Evolutionary conservation across 768 basidiomycete genomes (phyloP).

Genomic region (Russula vinacea): DNA sequence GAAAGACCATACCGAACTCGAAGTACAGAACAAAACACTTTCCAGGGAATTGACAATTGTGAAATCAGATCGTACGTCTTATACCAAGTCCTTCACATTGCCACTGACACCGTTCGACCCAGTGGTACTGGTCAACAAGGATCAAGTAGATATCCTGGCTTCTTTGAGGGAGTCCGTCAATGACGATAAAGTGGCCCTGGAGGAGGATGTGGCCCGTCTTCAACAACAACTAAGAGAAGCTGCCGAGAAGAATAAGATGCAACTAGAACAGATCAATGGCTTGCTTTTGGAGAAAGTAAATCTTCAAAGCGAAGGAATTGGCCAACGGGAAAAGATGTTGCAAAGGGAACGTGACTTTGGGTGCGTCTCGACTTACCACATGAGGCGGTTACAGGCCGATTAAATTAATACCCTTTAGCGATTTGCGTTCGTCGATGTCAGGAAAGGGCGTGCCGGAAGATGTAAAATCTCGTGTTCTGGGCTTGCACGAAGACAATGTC

Average conservation of each 20-base stretch:
- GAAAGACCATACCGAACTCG: slow-evolving; percentile 65
- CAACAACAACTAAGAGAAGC: slow-evolving; percentile 68
- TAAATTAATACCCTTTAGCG: slow-evolving; percentile 43
- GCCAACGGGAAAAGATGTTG: slow-evolving; percentile 81
- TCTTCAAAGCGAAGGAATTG: slow-evolving; percentile 86
- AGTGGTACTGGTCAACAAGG: slow-evolving; percentile 92
- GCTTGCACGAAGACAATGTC: slow-evolving; percentile 75
- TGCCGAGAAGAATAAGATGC: slow-evolving; percentile 82
- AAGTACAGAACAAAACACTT: slow-evolving; percentile 62
- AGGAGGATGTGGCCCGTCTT: slow-evolving; percentile 61
- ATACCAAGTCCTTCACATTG: slow-evolving; percentile 7
- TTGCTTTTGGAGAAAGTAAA: slow-evolving; percentile 90
- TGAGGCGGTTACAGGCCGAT: background rate
- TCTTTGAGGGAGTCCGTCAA: slow-evolving; percentile 84
- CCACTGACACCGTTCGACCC: slow-evolving; percentile 6
- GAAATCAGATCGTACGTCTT: slow-evolving; percentile 73
- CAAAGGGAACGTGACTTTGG: slow-evolving; percentile 84
- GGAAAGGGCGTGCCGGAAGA: slow-evolving; percentile 82
- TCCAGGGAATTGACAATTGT: slow-evolving; percentile 73
- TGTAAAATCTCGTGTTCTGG: slow-evolving; percentile 67
- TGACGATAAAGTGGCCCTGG: slow-evolving; percentile 77
- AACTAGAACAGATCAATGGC: slow-evolving; percentile 80
- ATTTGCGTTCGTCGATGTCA: slow-evolving; percentile 70
- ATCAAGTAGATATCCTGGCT: slow-evolving; percentile 86
- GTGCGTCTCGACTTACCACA: slow-evolving; percentile 41